Base-by-base conservation (phyloP, 768 basidiomycete species). In the Pisolithus sp. region DNA sequence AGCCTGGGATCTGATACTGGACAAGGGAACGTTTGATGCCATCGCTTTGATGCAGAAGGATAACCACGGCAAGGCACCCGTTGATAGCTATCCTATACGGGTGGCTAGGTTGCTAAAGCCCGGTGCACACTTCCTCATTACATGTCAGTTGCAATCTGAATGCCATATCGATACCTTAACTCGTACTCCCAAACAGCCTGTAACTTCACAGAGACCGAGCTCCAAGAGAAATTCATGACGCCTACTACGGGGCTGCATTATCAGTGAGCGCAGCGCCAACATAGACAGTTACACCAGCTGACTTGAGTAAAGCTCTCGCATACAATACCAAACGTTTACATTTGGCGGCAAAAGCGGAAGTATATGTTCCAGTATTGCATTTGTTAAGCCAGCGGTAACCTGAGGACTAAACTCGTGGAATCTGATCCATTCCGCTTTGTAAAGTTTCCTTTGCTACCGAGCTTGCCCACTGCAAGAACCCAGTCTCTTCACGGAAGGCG, bases 21-120 rank as follows among this genome's bases (percentile, higher is more conserved):
- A 93, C 68, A 93, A 93, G 64, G 90, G 90, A n/a, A 93, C 90
- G 0, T 89, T 82, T 60, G 90, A 93, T 60, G 89, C 90, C 5
- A 90, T 92, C 46, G 85, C 88, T 0, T 68, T 93, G 37, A 83
- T 78, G 46, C 73, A 75, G 50, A 82, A 80, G 60, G 81, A 83
- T 39, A 73, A 68, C 5, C 58, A 64, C 36, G 86, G 83, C 20
- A 63, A 58, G 39, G 71, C 76, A 1, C 83, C 84, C 2, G 77
- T 77, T 0, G 67, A 72, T n/a, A 63, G 60, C 17, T 92, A 93
- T 63, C 86, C 85, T 3, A 59, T 56, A 42, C 78, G 81, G 12
- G 76, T 86, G 20, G 68, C 71, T 12, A 65, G 66, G 37, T 62
- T 88, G 49, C 72, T 93, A 23, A 82, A 78, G 60, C 77, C 82